phyloP scores from a whole-genome alignment of 352 stramenopile species.

The Phytophthora cactorum region DNA sequence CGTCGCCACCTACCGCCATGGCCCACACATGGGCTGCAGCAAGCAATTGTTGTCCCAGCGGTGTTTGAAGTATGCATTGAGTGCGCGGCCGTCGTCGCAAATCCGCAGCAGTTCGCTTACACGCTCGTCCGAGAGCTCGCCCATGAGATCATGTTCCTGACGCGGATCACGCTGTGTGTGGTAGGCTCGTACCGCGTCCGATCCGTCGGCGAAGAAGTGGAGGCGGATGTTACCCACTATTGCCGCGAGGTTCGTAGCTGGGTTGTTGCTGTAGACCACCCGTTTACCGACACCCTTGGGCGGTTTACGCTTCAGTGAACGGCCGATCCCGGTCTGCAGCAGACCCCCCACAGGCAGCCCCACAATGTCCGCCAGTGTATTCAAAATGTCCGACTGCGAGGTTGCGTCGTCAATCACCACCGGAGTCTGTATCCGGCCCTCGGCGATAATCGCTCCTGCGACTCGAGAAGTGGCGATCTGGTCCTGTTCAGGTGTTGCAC shows the following conservation, averaged over 20 bases:
- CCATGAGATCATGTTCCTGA: conserved; percentile 53
- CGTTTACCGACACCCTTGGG: conserved; percentile 34
- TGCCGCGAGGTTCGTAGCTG: conserved; percentile 54
- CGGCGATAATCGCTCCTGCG: conserved; percentile 58
- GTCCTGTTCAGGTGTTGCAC: conserved; percentile 54
- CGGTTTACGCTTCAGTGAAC: conserved; percentile 61
- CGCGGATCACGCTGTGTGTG: conserved; percentile 52
- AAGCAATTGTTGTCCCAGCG: conserved; percentile 58
- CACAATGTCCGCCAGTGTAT: conserved; percentile 75
- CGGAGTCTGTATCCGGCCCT: conserved; percentile 50
- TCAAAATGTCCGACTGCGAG: conserved; percentile 66
- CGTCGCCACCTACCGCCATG: background rate
- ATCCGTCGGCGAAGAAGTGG: conserved; percentile 60
- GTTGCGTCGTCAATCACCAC: conserved; percentile 50
- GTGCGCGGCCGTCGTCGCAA: conserved; percentile 43
- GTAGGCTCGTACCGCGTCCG: conserved; percentile 55
- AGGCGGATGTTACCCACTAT: conserved; percentile 61
- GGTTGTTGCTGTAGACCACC: conserved; percentile 63
- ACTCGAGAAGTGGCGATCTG: conserved; percentile 54
- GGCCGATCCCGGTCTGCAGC: conserved; percentile 61
- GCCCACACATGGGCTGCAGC: conserved; percentile 30
- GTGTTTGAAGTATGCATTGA: conserved; percentile 60
- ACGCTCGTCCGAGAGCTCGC: conserved; percentile 33
- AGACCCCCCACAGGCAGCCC: conserved; percentile 55
- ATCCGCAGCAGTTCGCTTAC: conserved; percentile 42